phyloP scores from a whole-genome alignment of 176 grass and related monocot species.

The Lolium rigidum region DNA sequence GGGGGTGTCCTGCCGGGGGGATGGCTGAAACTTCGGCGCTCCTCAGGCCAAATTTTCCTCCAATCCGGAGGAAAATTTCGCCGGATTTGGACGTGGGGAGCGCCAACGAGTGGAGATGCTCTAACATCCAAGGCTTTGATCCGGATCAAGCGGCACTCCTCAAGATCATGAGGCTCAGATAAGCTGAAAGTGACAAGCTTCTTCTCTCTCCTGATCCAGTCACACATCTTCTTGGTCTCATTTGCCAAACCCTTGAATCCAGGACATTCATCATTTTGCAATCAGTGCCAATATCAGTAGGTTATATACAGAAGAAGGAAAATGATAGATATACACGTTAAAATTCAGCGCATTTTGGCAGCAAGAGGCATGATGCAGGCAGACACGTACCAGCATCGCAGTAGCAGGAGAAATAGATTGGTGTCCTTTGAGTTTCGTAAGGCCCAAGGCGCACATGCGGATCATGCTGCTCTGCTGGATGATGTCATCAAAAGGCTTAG shows the following conservation, averaged over 20 bases:
- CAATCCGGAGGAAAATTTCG: no score
- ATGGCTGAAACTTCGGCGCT: no score
- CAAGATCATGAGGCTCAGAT: not conserved
- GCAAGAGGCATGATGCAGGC: not conserved
- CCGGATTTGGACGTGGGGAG: no score
- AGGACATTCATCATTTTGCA: not conserved
- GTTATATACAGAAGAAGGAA: not conserved
- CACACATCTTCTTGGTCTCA: not conserved
- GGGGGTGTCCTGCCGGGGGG: no score
- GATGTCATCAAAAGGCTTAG: not conserved
- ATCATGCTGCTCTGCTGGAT: not conserved
- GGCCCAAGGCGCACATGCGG: not conserved
- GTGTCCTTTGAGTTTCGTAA: not conserved
- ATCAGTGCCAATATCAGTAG: not conserved
- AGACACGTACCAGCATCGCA: conserved; percentile 29
- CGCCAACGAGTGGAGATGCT: no score
- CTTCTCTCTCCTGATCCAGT: not conserved
- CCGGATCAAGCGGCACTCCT: not conserved
- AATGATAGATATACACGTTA: not conserved
- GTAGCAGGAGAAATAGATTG: not conserved
- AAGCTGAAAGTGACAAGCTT: not conserved
- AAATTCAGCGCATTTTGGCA: not conserved
- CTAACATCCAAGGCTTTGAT: not conserved
- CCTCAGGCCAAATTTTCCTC: no score
- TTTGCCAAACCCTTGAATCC: not conserved